phyloP scores from a whole-genome alignment of 2,329 filamentous ascomycete species.

The Grosmannia clavigera region DNA sequence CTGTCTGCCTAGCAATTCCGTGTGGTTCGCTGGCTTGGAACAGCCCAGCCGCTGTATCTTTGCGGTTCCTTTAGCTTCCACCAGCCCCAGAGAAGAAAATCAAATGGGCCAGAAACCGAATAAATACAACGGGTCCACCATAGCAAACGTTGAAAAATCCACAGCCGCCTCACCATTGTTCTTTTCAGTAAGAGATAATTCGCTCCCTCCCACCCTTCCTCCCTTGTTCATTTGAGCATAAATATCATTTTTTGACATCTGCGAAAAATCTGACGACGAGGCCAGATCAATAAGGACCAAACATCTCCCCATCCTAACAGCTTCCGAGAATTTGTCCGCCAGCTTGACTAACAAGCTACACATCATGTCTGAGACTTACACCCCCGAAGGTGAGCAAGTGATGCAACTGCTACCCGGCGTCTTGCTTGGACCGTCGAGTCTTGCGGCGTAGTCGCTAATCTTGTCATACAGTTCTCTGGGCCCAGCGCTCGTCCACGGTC shows the following conservation, averaged over 20 bases:
- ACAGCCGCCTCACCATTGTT: constrained; percentile 6
- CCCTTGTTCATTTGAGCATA: neutral
- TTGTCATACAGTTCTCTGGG: constrained; percentile 68
- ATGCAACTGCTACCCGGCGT: neutral
- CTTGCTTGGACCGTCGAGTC: neutral
- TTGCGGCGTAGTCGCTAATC: neutral
- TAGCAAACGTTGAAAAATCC: constrained; percentile 10
- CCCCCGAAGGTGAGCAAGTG: neutral
- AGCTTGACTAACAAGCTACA: neutral
- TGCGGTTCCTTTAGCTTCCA: constrained; percentile 16
- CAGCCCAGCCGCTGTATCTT: constrained; percentile 10
- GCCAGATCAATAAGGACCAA: neutral
- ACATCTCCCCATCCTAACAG: neutral
- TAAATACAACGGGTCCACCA: constrained; percentile 10
- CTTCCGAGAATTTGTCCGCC: neutral
- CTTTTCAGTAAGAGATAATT: neutral
- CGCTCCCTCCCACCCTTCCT: neutral
- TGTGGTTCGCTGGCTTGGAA: neutral
- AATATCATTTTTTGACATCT: neutral
- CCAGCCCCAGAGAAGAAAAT: constrained; percentile 6
- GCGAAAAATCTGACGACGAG: neutral
- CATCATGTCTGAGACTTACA: neutral
- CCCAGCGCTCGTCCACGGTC: constrained; percentile 76
- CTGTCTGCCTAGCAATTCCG: neutral
- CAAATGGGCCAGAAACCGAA: constrained; percentile 5